phyloP scores from a whole-genome alignment of 2,329 filamentous ascomycete species.

The Ophiostoma angusticollis region DNA sequence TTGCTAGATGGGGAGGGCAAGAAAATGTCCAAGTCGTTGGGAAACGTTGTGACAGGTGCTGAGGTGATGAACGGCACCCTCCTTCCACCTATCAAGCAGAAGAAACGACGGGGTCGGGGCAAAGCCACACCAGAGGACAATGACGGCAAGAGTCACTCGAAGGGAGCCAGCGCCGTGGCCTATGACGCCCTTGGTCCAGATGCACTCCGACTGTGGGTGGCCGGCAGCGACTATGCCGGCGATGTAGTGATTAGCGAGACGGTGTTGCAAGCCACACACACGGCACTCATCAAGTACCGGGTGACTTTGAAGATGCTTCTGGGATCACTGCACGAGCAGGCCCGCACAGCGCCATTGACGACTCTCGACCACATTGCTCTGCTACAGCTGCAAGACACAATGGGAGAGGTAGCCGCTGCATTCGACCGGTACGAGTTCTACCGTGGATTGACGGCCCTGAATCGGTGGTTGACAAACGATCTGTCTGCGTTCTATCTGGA shows the following conservation, averaged over 20 bases:
- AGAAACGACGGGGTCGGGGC: slow-evolving; percentile 37
- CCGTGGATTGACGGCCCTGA: slow-evolving; percentile 59
- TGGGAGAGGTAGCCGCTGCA: slow-evolving; percentile 48
- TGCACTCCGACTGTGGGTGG: slow-evolving; percentile 79
- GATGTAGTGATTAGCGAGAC: slow-evolving; percentile 74
- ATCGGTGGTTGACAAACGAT: slow-evolving; percentile 69
- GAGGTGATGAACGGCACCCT: slow-evolving; percentile 79
- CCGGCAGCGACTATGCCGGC: slow-evolving; percentile 78
- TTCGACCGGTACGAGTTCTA: slow-evolving; percentile 71
- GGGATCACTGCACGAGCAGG: slow-evolving; percentile 52
- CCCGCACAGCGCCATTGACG: slow-evolving; percentile 38
- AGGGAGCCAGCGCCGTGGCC: slow-evolving; percentile 19
- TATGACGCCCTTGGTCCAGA: slow-evolving; percentile 73
- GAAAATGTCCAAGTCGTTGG: slow-evolving; percentile 97
- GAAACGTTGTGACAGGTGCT: slow-evolving; percentile 69
- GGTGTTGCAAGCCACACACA: slow-evolving; percentile 65
- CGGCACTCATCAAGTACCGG: slow-evolving; percentile 71
- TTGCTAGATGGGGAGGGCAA: slow-evolving; percentile 79
- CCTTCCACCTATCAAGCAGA: slow-evolving; percentile 54
- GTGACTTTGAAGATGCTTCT: slow-evolving; percentile 84
- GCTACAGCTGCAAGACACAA: slow-evolving; percentile 55
- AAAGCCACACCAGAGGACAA: slow-evolving; percentile 22
- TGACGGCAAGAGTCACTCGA: background rate
- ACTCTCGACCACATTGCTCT: slow-evolving; percentile 63
- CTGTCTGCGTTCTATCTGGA: slow-evolving; percentile 93